Percentiles rank a stretch among this genome's conserved stretches.
Evolutionary conservation across 352 stramenopile species (phyloP).

Genomic region (Globisporangium cystogenes): DNA sequence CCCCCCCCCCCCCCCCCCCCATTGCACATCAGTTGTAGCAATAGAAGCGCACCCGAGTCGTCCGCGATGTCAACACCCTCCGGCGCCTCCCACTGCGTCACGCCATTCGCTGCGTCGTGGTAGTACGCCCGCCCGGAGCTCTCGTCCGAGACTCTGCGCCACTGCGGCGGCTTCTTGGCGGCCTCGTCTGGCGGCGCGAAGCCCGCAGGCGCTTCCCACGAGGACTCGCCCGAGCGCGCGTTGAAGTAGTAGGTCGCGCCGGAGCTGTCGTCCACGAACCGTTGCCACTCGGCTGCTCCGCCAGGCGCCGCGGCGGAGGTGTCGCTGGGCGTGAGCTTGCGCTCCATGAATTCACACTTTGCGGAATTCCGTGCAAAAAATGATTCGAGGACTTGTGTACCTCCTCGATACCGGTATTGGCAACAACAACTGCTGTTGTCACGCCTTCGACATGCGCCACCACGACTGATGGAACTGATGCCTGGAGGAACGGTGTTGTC

Average conservation of each 20-base stretch:
- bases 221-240: constrained; percentile 52
- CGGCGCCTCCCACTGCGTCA: constrained; percentile 73
- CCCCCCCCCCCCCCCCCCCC: not conserved
- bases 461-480: too few relatives aligned
- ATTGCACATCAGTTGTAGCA: not conserved
- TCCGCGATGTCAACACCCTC: constrained; percentile 26
- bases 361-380: too few relatives aligned
- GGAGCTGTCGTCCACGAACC: constrained; percentile 65
- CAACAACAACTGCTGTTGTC: too few relatives aligned
- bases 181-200: constrained; percentile 14
- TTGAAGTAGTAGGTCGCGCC: constrained; percentile 77
- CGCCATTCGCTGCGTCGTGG: constrained; percentile 61
- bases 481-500: too few relatives aligned
- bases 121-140: constrained; percentile 57
- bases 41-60: constrained; percentile 14
- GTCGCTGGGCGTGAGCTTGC: not conserved
- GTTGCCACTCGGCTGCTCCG: constrained; percentile 41
- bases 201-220: constrained; percentile 53
- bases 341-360: too few relatives aligned
- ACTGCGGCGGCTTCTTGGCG: constrained; percentile 26
- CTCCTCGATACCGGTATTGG: too few relatives aligned
- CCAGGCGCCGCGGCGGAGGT: not conserved
- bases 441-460: too few relatives aligned
- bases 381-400: too few relatives aligned
- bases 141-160: constrained; percentile 64